Conservation (phyloP, 2,329 filamentous ascomycete species). For the Cladorrhinum sp. region DNA sequence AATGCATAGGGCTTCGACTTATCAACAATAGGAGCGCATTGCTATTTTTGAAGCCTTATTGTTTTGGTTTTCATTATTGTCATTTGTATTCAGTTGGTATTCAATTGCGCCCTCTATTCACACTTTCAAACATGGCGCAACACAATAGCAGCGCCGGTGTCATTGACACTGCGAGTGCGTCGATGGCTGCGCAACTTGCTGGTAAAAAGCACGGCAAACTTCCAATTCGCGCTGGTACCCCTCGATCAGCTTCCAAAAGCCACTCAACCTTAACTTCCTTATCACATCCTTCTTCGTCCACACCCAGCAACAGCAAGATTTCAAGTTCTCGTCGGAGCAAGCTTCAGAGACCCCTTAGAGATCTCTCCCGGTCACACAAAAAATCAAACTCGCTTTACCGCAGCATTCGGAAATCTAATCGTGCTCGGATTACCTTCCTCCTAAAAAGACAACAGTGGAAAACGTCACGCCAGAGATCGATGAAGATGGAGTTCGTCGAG, state of each 20-base stretch:
- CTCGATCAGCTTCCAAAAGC: background rate
- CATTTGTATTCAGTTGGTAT: background rate
- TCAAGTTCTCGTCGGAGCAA: background rate
- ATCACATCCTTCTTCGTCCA: conserved; percentile 1
- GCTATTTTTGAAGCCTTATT: background rate
- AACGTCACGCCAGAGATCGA: conserved; percentile 2
- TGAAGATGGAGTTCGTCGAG: conserved; percentile 12
- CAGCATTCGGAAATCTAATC: conserved; percentile 12
- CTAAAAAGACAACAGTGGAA: conserved; percentile 14
- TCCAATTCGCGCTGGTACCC: background rate
- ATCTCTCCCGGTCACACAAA: background rate
- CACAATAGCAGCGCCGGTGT: conserved; percentile 15
- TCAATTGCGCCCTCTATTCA: background rate
- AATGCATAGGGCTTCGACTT: background rate
- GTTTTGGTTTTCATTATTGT: background rate
- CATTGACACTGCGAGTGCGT: conserved; percentile 12
- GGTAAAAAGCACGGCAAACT: background rate
- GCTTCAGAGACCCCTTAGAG: conserved; percentile 6
- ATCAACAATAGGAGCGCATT: background rate
- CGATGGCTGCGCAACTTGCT: background rate
- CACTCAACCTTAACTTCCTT: background rate
- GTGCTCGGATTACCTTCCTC: conserved; percentile 11
- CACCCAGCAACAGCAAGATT: background rate
- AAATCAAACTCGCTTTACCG: conserved; percentile 10
- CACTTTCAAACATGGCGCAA: conserved; percentile 8